Conservation (phyloP, 2,329 filamentous ascomycete genomes). For the Celoporthe dispersa region DNA sequence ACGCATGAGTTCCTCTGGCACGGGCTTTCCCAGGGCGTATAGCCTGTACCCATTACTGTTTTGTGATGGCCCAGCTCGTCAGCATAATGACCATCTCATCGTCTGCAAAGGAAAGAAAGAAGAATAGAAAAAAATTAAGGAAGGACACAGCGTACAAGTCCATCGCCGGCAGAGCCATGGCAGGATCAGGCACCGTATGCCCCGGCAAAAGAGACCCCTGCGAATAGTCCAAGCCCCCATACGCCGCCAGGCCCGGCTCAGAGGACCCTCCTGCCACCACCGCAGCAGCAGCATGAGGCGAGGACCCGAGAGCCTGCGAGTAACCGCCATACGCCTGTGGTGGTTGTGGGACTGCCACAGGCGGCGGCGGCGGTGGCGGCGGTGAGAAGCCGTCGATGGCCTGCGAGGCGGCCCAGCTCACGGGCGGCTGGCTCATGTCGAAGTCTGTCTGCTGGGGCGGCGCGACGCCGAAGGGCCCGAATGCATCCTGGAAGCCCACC, state of each 20-base stretch:
- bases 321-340: background rate
- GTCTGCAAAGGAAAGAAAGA: background rate
- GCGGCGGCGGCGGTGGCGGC: background rate
- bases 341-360: background rate
- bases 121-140: background rate
- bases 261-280: background rate
- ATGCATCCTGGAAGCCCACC: background rate
- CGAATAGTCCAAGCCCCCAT: slow-evolving; percentile 1
- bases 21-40: slow-evolving; percentile 16
- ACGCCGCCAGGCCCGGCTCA: background rate
- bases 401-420: background rate
- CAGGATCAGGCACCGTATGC: background rate
- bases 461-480: background rate
- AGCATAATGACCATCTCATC: background rate
- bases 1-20: slow-evolving; percentile 27
- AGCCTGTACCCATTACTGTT: slow-evolving; percentile 24
- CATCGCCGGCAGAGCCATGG: slow-evolving; percentile 1
- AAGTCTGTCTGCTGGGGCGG: background rate
- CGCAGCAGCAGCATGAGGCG: background rate
- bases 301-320: background rate
- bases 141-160: background rate
- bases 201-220: background rate
- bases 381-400: background rate
- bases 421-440: background rate
- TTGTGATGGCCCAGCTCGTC: background rate